Base-by-base conservation (phyloP, 768 basidiomycete species). In the Chalciporus chontae region DNA sequence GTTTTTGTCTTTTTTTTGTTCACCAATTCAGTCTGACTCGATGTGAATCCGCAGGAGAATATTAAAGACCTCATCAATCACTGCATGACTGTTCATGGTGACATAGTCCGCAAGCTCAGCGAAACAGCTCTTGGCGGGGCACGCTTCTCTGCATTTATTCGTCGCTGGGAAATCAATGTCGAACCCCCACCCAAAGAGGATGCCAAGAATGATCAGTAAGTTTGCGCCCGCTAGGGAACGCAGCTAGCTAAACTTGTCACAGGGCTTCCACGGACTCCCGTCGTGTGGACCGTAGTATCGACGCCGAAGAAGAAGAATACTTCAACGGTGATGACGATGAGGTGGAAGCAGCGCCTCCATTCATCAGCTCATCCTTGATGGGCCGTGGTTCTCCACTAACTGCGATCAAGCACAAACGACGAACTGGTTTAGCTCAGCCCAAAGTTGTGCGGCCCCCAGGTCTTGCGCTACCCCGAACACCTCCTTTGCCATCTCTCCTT, bases 281-380 rank as follows among this genome's bases (percentile, higher is more conserved):
- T 60, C 53, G 71, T 68, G 59, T 51, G 48, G 77, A 76, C 38
- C 78, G 77, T 27, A 64, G 70, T 29, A 67, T 83, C 50, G 90
- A 90, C 55, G 75, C 76, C 5, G 87, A 90, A 53, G 94, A 98
- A 66, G 94, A 98, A 66, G 81, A 86, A 51, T 98, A 96, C 72
- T 97, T 96, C 78, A 92, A 94, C 59, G 78, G 73, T 24, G 89
- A 90, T 36, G 91, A 93, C 54, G 89, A 92, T 38, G 93, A 93
- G 56, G 73, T 77, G 29, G 74, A 77, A 15, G 76, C 69, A 59
- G 51, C 65, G 18, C 63, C 69, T 29, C 65, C 68, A 17, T 60
- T 65, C 43, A 62, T 71, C 52, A 54, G 59, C 36, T 62, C 67
- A 36, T 43, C 52, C 18, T 45, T 62, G 29, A 68, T 58, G 49